Evolutionary conservation across 805 yeast species (phyloP).

Genomic region (Yarrowia sp.): DNA sequence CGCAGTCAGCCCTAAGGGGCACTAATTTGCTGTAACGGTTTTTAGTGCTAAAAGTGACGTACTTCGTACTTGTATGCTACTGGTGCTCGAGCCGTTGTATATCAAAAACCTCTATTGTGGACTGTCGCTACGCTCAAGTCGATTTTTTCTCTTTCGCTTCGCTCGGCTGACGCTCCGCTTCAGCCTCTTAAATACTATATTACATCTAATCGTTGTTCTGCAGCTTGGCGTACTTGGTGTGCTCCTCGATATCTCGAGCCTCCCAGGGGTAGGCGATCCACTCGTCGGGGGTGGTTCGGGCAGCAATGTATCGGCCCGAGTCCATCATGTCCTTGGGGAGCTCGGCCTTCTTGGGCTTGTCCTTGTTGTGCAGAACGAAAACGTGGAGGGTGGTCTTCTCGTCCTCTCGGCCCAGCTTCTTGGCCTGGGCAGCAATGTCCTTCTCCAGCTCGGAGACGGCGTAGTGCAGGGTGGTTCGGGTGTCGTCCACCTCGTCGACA

Average conservation of each 20-base stretch:
- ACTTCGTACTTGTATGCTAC: no score
- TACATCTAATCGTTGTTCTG: conserved; percentile 38
- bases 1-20: no score
- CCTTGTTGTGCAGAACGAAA: conserved; percentile 84
- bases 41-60: no score
- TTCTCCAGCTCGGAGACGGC: conserved; percentile 78
- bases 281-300: conserved; percentile 72
- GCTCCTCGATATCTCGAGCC: conserved; percentile 78
- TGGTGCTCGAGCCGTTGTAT: no score
- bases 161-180: no score
- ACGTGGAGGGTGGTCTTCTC: conserved; percentile 73
- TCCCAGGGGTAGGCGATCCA: conserved; percentile 97
- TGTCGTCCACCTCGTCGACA: conserved; percentile 91
- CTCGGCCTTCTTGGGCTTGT: conserved; percentile 79
- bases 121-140: not conserved
- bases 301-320: conserved; percentile 72
- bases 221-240: conserved; percentile 53
- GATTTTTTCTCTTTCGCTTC: no score
- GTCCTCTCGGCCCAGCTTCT: conserved; percentile 61
- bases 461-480: conserved; percentile 87
- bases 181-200: conserved; percentile 31
- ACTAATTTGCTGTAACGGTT: no score
- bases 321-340: conserved; percentile 68
- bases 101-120: not conserved
- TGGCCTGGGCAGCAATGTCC: conserved; percentile 67